Percentiles rank a stretch among this genome's conserved stretches.
Evolutionary conservation across 495 filamentous ascomycete species (phyloP).

Genomic region (Penicillium verhagenii): DNA sequence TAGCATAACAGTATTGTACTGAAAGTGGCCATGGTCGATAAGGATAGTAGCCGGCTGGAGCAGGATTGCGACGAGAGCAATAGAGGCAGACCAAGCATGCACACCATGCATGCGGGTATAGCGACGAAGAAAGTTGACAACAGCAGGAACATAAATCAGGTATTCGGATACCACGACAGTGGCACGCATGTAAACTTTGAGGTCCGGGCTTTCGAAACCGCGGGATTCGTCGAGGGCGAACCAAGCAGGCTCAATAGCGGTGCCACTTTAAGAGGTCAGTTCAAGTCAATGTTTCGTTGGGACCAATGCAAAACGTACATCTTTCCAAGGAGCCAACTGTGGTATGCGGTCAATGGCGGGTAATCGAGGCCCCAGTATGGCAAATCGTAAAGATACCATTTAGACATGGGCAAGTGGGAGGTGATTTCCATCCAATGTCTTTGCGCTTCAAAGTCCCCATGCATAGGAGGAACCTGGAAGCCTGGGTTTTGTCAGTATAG

Average conservation of each 20-base stretch:
- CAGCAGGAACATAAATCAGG: constrained; percentile 80
- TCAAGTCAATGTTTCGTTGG: neutral
- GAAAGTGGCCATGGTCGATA: constrained; percentile 97
- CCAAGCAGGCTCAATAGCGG: constrained; percentile 75
- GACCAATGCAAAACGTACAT: constrained; percentile 49
- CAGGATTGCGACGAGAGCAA: constrained; percentile 84
- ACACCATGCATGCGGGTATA: constrained; percentile 71
- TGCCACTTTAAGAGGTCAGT: constrained; percentile 52
- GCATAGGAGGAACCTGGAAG: constrained; percentile 79
- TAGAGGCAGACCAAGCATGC: constrained; percentile 71
- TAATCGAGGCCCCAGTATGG: constrained; percentile 98
- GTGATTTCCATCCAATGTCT: constrained; percentile 99
- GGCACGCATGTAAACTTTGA: constrained; percentile 95
- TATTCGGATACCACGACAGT: constrained; percentile 90
- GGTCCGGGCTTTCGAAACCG: constrained; percentile 68
- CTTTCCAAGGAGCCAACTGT: constrained; percentile 90
- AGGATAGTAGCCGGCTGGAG: constrained; percentile 91
- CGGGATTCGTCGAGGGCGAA: constrained; percentile 86
- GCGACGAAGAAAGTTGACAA: constrained; percentile 76
- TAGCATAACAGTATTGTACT: constrained; percentile 98
- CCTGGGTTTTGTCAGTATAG: constrained; percentile 48
- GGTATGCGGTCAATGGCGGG: constrained; percentile 94
- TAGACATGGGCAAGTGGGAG: constrained; percentile 77
- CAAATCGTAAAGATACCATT: constrained; percentile 97
- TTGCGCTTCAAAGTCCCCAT: constrained; percentile 97